A percentile compares a stretch with the other conserved stretches of the same genome.
Conservation (phyloP, 176 grass and related monocot species). For the Bromus sterilis region DNA sequence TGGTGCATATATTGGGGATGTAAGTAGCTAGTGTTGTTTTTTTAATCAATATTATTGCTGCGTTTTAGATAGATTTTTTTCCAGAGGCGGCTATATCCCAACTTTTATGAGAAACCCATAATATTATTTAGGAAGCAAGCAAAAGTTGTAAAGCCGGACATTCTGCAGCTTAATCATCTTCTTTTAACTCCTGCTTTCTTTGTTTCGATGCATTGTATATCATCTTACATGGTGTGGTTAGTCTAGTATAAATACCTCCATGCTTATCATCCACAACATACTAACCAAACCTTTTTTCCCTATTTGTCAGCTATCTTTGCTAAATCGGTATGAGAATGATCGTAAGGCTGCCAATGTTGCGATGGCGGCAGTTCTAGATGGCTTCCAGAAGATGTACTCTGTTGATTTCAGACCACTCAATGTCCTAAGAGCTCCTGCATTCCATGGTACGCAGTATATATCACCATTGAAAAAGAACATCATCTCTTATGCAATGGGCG, state of each 20-base stretch:
- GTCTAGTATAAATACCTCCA: not conserved
- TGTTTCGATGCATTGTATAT: not conserved
- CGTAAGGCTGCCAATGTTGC: too few species aligned
- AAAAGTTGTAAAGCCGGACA: not conserved
- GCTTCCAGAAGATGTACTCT: too few species aligned
- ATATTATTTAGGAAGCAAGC: not conserved
- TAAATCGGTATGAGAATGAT: slow-evolving; percentile 50
- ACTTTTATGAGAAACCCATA: not conserved
- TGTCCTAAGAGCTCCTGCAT: too few species aligned
- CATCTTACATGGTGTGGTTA: not conserved
- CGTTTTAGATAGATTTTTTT: not conserved
- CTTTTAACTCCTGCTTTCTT: not conserved
- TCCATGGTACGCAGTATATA: too few species aligned
- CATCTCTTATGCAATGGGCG: too few species aligned
- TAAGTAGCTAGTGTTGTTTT: slow-evolving; percentile 23
- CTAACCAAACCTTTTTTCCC: not conserved
- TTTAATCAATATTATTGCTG: not conserved
- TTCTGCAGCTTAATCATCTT: not conserved
- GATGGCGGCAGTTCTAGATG: too few species aligned
- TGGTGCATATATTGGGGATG: slow-evolving; percentile 61
- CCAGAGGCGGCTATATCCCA: not conserved
- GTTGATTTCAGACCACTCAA: too few species aligned
- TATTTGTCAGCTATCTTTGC: slow-evolving; percentile 43
- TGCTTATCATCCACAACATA: not conserved
- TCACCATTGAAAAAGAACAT: too few species aligned